phyloP scores from a whole-genome alignment of 805 yeast genomes.

The Metschnikowia bowlesiae region DNA sequence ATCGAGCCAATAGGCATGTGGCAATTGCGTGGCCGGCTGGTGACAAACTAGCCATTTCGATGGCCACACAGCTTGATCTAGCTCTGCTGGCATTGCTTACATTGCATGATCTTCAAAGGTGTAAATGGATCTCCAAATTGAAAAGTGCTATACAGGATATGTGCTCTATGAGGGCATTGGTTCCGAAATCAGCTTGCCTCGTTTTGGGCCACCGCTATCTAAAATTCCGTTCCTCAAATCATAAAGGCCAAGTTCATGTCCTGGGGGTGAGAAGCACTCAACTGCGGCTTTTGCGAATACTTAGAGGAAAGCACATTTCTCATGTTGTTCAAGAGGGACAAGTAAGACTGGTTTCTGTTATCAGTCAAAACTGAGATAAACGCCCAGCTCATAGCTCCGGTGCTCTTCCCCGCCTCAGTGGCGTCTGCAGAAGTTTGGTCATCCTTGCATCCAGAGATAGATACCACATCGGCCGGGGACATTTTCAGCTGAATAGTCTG shows the following conservation, averaged over 20 bases:
- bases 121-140: too few species aligned
- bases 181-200: too few species aligned
- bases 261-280: constrained; percentile 77
- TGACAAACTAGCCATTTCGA: too few species aligned
- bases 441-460: constrained; percentile 80
- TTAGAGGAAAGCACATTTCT: constrained; percentile 57
- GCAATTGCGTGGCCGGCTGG: too few species aligned
- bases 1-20: too few species aligned
- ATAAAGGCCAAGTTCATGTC: constrained; percentile 47
- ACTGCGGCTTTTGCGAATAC: constrained; percentile 80
- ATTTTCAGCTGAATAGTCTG: constrained; percentile 49
- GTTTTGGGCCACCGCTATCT: too few species aligned
- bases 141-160: too few species aligned
- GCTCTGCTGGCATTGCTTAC: too few species aligned
- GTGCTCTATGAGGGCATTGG: too few species aligned
- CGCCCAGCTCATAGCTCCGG: constrained; percentile 86
- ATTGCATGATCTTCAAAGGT: too few species aligned
- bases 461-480: constrained; percentile 72
- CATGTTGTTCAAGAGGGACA: constrained; percentile 67
- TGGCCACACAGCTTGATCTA: too few species aligned
- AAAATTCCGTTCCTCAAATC: background rate
- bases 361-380: constrained; percentile 59
- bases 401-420: constrained; percentile 59
- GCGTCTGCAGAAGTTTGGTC: constrained; percentile 80
- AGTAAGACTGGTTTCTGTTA: constrained; percentile 63